phyloP scores from a whole-genome alignment of 1,139 yeast genomes.

The Hansenula lynferdii region DNA sequence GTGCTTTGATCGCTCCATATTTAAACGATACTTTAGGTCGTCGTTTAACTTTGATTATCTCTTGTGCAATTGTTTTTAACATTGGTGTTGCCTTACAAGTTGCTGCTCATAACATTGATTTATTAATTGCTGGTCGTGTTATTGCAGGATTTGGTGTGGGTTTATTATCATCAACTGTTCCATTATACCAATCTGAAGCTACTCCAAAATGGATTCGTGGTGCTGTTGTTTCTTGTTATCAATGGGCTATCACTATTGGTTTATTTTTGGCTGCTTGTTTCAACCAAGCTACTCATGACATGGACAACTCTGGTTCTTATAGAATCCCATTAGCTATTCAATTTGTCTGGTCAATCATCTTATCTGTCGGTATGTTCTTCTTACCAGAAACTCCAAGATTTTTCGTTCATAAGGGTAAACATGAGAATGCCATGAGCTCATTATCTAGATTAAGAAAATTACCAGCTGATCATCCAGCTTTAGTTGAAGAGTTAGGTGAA shows the following conservation, averaged over 20 bases:
- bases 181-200: conserved; percentile 67
- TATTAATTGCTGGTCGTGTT: conserved; percentile 54
- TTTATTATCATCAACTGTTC: conserved; percentile 57
- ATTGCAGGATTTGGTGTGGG: conserved; percentile 70
- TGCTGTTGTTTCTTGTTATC: conserved; percentile 62
- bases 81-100: conserved; percentile 60
- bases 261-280: conserved; percentile 64
- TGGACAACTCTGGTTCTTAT: conserved; percentile 51
- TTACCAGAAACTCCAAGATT: conserved; percentile 73
- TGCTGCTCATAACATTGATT: conserved; percentile 43
- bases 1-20: conserved; percentile 53
- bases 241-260: conserved; percentile 66
- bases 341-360: conserved; percentile 48
- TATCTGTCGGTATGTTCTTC: conserved; percentile 48
- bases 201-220: conserved; percentile 71
- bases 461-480: conserved; percentile 33
- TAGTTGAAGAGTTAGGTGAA: conserved; percentile 38
- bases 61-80: conserved; percentile 49
- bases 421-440: conserved; percentile 41
- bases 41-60: conserved; percentile 49
- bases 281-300: conserved; percentile 55
- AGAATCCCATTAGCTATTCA: conserved; percentile 60
- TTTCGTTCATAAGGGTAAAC: conserved; percentile 41
- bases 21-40: conserved; percentile 57
- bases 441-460: conserved; percentile 41